A percentile compares a stretch with the other conserved stretches of the same genome.
Evolutionary conservation across 1,139 yeast genomes (phyloP).

Genomic region (Wickerhamomyces sp.): DNA sequence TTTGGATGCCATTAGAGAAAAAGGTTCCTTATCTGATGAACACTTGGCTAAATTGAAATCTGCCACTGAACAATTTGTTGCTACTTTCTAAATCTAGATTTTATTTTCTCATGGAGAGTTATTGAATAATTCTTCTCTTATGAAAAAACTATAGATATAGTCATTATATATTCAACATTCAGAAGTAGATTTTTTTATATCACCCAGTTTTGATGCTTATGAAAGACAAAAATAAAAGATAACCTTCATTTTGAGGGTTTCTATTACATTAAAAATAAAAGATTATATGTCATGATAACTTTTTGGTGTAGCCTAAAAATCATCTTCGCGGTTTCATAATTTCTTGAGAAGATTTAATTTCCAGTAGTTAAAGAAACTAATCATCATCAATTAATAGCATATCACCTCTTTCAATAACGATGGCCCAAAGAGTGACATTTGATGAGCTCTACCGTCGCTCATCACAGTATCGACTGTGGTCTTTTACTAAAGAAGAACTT

Average conservation of each 20-base stretch:
- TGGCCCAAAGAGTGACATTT: constrained; percentile 40
- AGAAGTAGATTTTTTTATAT: constrained; percentile 16
- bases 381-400: neutral
- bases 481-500: constrained; percentile 61
- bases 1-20: constrained; percentile 75
- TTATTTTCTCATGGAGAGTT: neutral
- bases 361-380: neutral
- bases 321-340: neutral
- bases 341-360: neutral
- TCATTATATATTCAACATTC: constrained; percentile 16
- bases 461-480: constrained; percentile 83
- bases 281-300: constrained; percentile 10
- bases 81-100: constrained; percentile 56
- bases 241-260: neutral
- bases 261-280: constrained; percentile 4
- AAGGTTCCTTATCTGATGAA: constrained; percentile 91
- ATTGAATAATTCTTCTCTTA: constrained; percentile 1
- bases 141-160: constrained; percentile 5
- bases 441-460: constrained; percentile 89
- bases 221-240: constrained; percentile 3
- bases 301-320: neutral
- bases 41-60: constrained; percentile 81
- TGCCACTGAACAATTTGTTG: constrained; percentile 88
- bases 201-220: constrained; percentile 15
- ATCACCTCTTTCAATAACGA: neutral